Evolutionary conservation across 352 stramenopile species (phyloP).

Genomic region (Globisporangium polare): DNA sequence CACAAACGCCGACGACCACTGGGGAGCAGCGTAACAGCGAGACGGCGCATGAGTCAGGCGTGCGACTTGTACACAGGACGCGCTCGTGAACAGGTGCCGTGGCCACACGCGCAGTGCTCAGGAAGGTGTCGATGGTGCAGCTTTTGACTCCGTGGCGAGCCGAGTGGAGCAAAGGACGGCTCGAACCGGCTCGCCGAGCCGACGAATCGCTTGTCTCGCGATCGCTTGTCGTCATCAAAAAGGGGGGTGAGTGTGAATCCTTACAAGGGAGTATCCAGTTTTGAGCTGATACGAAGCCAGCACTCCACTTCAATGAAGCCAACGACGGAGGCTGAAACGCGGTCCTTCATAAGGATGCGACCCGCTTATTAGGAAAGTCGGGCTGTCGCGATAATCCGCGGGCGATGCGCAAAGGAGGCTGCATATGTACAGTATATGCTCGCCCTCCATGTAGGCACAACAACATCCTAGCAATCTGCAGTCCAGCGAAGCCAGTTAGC

Average conservation of each 20-base stretch:
- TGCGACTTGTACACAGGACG: background rate
- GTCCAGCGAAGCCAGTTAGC: too few relatives aligned
- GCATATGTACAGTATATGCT: too few relatives aligned
- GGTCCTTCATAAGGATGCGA: too few relatives aligned
- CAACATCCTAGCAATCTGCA: too few relatives aligned
- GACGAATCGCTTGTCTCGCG: background rate
- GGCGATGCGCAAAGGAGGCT: too few relatives aligned
- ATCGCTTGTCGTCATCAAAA: background rate
- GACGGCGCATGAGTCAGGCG: background rate
- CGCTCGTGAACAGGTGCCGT: background rate
- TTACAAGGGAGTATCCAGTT: background rate
- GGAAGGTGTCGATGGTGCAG: too few relatives aligned
- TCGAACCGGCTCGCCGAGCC: background rate
- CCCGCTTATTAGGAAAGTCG: too few relatives aligned
- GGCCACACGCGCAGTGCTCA: background rate
- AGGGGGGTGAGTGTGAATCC: background rate
- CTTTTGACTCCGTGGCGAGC: too few relatives aligned
- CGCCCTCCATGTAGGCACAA: too few relatives aligned
- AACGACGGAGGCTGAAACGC: too few relatives aligned
- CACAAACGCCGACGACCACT: background rate
- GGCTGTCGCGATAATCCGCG: too few relatives aligned
- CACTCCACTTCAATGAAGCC: background rate
- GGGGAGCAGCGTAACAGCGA: background rate
- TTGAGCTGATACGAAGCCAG: background rate
- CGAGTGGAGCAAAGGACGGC: background rate